A percentile compares a stretch with the other conserved stretches of the same genome.
Evolutionary conservation across 768 basidiomycete species (phyloP).

Genomic region (Phaffia tasmanica): DNA sequence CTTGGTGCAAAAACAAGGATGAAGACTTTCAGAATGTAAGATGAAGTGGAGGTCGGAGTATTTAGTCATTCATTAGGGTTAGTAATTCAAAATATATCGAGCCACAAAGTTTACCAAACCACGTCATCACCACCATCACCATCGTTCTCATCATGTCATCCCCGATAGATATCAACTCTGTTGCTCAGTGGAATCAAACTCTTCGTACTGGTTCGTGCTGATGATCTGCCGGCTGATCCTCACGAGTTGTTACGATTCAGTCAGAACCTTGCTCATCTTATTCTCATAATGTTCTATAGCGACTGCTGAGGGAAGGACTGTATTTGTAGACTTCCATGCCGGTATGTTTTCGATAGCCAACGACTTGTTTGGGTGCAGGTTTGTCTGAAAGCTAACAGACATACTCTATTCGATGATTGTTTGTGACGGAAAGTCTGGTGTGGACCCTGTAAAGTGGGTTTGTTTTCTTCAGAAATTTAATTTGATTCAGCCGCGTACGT

Average conservation of each 20-base stretch:
- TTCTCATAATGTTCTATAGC: neutral
- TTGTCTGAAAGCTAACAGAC: neutral
- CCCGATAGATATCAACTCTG: conserved; percentile 16
- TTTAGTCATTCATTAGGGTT: no score
- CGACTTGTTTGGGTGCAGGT: neutral
- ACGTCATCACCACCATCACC: no score
- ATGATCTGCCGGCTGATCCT: no score
- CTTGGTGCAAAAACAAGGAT: no score
- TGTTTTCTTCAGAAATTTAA: neutral
- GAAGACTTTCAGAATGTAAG: no score
- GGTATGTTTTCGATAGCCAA: neutral
- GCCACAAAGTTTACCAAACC: no score
- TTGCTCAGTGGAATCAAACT: conserved; percentile 9
- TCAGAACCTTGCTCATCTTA: no score
- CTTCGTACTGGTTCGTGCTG: neutral
- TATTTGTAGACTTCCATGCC: conserved; percentile 23
- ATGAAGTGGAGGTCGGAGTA: no score
- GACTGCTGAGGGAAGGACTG: conserved; percentile 7
- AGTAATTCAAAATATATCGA: no score
- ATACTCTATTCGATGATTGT: neutral
- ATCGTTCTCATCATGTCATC: neutral
- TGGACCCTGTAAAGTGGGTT: conserved; percentile 12
- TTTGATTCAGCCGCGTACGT: neutral
- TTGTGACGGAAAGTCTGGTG: conserved; percentile 3
- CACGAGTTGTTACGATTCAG: no score